Percentiles rank a stretch among this genome's conserved stretches.
These are phyloP conservation scores for Yamadazyma sp. DNA, from an alignment of 1,139 yeast species.

Conservation along the genomic window DNA sequence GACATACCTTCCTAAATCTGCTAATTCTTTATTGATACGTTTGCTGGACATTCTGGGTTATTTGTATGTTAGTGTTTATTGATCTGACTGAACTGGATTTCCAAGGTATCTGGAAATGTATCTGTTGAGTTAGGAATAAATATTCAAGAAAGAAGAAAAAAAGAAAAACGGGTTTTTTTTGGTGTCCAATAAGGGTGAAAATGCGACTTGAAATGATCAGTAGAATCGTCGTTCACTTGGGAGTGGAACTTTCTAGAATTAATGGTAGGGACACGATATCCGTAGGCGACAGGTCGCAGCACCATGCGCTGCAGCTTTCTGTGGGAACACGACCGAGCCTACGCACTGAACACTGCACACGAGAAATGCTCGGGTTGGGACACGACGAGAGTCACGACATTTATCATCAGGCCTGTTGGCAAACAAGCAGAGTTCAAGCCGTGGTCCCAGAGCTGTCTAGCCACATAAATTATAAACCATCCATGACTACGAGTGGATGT, in stretches of 20 bases:
- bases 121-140: not conserved
- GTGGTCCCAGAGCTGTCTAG: no score
- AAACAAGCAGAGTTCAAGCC: no score
- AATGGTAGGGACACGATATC: constrained; percentile 1
- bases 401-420: no score
- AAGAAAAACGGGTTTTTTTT: constrained; percentile 2
- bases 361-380: no score
- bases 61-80: not conserved
- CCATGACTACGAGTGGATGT: no score
- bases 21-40: constrained; percentile 94
- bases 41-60: constrained; percentile 67
- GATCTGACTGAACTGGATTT: not conserved
- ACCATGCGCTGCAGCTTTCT: no score
- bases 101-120: not conserved
- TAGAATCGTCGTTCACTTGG: no score
- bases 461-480: no score
- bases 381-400: no score
- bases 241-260: constrained; percentile 4
- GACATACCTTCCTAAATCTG: constrained; percentile 92
- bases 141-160: constrained; percentile 4
- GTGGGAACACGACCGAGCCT: no score
- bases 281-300: no score
- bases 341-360: no score
- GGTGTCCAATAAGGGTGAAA: constrained; percentile 6
- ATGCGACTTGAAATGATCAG: constrained; percentile 3